Percentiles rank a stretch among this genome's conserved stretches.
Conservation (phyloP, 495 filamentous ascomycete species). For the Lasiosphaeris hirsuta region DNA sequence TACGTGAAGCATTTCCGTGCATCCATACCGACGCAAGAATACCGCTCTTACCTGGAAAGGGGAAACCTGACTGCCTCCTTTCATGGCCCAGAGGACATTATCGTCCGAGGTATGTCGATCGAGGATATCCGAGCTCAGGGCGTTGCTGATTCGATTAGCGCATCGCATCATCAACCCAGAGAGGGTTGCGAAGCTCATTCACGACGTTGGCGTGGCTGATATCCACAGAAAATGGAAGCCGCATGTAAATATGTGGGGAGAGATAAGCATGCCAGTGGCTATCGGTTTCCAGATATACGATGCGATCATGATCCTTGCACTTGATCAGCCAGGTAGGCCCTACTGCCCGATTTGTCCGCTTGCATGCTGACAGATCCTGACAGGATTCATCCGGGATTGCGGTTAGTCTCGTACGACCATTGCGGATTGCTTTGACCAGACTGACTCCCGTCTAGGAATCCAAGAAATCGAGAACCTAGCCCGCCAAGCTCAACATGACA, state of each 20-base stretch:
- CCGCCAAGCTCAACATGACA: neutral
- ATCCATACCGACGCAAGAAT: neutral
- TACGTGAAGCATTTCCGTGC: slow-evolving; percentile 13
- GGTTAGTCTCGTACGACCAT: neutral
- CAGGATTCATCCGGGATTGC: slow-evolving; percentile 14
- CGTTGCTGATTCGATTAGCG: neutral
- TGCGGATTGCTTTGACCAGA: neutral
- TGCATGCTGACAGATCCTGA: neutral
- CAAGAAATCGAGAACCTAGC: slow-evolving; percentile 2
- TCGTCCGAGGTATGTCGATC: neutral
- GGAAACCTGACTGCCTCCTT: neutral
- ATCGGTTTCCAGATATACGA: too few relatives aligned
- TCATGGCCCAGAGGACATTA: slow-evolving; percentile 4
- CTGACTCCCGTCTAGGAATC: slow-evolving; percentile 4
- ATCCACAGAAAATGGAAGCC: too few relatives aligned
- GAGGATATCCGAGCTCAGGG: neutral
- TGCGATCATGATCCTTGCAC: too few relatives aligned
- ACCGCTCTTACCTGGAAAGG: neutral
- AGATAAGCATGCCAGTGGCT: too few relatives aligned
- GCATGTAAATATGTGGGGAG: too few relatives aligned
- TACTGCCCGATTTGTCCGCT: too few relatives aligned
- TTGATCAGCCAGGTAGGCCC: neutral
- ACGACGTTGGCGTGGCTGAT: too few relatives aligned
- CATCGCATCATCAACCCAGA: too few relatives aligned
- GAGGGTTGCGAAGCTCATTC: too few relatives aligned